Conservation (phyloP, 345 rosid species). For the Brassica rapa region DNA sequence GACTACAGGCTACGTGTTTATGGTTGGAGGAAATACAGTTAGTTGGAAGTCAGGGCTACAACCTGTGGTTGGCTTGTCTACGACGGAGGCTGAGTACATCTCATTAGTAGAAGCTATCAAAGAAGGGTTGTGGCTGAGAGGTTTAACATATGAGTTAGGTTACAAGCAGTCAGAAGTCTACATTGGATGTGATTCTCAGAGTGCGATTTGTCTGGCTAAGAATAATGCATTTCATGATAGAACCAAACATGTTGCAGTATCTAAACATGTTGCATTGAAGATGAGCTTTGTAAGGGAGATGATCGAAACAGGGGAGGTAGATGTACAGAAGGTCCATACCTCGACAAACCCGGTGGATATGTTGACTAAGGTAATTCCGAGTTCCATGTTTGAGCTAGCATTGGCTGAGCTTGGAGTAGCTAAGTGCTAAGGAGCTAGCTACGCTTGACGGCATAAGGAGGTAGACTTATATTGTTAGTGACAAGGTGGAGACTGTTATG, state of each 20-base stretch:
- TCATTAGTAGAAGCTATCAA: too few species aligned
- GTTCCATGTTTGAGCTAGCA: not conserved
- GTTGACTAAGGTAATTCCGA: not conserved
- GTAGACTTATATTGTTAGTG: not conserved
- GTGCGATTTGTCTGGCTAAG: not conserved
- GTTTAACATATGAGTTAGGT: not conserved
- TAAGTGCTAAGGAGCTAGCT: not conserved
- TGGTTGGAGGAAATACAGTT: too few species aligned
- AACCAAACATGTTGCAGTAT: not conserved
- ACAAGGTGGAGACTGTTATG: not conserved
- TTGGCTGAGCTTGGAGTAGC: not conserved
- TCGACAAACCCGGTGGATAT: not conserved
- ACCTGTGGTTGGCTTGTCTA: not conserved
- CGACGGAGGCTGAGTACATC: not conserved
- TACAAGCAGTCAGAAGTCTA: not conserved
- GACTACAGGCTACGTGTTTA: too few species aligned
- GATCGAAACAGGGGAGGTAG: not conserved
- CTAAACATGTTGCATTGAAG: not conserved
- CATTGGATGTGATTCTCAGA: not conserved
- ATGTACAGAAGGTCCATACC: not conserved
- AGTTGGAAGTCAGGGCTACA: too few species aligned
- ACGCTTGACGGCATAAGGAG: not conserved
- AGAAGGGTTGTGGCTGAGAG: too few species aligned
- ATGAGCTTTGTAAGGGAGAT: not conserved
- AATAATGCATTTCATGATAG: not conserved